phyloP scores from a whole-genome alignment of 1,139 yeast genomes.

The Maudiozyma humilis region DNA sequence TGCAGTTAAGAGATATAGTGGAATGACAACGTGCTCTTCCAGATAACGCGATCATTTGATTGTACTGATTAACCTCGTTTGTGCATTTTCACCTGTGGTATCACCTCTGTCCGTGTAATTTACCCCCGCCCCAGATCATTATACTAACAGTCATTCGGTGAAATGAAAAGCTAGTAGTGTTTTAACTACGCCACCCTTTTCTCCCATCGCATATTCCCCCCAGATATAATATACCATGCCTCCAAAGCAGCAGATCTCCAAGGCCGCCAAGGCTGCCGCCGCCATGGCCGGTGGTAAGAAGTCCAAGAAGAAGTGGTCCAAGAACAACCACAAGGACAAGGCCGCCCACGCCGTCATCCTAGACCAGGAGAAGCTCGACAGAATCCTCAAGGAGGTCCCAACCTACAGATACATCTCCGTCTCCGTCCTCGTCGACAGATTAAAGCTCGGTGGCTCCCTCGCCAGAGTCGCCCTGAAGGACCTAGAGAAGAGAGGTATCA shows the following conservation, averaged over 20 bases:
- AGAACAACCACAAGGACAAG: constrained; percentile 99
- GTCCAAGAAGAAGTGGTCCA: constrained; percentile 99
- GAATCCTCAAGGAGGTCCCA: constrained; percentile 98
- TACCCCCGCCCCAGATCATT: not conserved
- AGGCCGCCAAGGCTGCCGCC: constrained; percentile 99
- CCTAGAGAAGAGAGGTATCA: constrained; percentile 91
- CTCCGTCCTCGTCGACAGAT: constrained; percentile 97
- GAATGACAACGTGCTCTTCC: too few relatives aligned
- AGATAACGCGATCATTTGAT: too few relatives aligned
- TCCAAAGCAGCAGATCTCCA: constrained; percentile 98
- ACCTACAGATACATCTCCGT: constrained; percentile 97
- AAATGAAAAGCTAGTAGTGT: not conserved
- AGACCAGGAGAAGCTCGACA: constrained; percentile 98
- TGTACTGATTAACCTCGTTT: too few relatives aligned
- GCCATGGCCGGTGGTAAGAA: constrained; percentile 99
- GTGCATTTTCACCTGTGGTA: too few relatives aligned
- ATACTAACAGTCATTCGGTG: not conserved
- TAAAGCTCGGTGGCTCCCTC: constrained; percentile 97
- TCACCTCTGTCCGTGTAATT: not conserved
- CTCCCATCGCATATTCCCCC: too few relatives aligned
- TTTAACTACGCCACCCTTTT: not conserved
- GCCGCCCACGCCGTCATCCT: constrained; percentile 96
- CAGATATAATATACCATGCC: constrained; percentile 56
- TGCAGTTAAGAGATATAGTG: too few relatives aligned
- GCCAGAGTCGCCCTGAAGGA: constrained; percentile 98